A percentile compares a stretch with the other conserved stretches of the same genome.
Evolutionary conservation across 164 flowering plant species (phyloP).

Genomic region (Brasenia schreberi): DNA sequence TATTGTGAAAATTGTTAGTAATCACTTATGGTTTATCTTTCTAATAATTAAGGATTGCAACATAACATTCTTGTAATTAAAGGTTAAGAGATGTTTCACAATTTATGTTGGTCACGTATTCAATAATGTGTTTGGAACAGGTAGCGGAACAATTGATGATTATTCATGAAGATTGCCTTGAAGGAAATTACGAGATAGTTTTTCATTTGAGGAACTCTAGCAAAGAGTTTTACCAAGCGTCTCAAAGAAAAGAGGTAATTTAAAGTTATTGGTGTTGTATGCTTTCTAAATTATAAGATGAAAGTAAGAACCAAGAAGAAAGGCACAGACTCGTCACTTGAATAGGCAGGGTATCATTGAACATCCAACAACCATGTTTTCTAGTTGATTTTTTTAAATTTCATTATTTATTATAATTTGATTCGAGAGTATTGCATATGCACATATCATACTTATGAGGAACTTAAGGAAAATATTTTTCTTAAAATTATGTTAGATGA

Average conservation of each 20-base stretch:
- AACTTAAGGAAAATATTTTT: no score
- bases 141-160: constrained; percentile 54
- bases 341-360: no score
- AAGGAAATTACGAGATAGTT: constrained; percentile 34
- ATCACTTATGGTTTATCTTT: not conserved
- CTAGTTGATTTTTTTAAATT: no score
- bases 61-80: no score
- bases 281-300: not conserved
- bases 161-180: constrained; percentile 60
- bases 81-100: no score
- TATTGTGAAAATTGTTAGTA: not conserved
- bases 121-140: constrained; percentile 10
- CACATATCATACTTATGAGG: not conserved
- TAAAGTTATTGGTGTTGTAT: not conserved
- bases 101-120: no score
- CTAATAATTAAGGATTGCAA: no score
- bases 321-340: no score
- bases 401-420: no score
- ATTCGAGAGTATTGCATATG: not conserved
- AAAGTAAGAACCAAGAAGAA: no score
- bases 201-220: constrained; percentile 16
- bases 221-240: constrained; percentile 2
- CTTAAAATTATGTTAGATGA: no score
- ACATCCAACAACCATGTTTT: no score
- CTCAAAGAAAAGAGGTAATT: constrained; percentile 10